Base-by-base conservation (phyloP, 129 eudicot genomes). In the Ambrosia artemisiifolia region DNA sequence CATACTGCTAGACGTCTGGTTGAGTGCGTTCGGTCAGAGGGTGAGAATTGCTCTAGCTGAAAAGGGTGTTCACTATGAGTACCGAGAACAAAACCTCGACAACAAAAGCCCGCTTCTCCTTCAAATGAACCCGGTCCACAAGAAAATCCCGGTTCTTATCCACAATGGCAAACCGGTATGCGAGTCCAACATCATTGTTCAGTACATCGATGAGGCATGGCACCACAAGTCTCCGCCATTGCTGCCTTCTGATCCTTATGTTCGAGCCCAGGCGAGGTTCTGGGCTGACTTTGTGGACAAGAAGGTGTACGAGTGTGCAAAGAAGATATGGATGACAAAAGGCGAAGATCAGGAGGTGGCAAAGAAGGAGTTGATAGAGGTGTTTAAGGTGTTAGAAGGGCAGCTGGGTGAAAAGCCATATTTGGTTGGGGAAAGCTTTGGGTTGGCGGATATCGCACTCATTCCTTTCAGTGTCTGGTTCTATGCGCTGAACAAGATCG, bases 161-260 rank as follows among this genome's bases (percentile, higher is more conserved):
- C 54, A 48, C 54, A 6, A 4, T 3, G 54, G 54, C 18, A 48
- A 48, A 48, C 54, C 54, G 7, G 5, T 48, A 48, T 49, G 54
- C 5, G 54, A 49, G n/a, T 49, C 54, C 18, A 49, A 49, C 54
- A n/a, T 49, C 19, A 49, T 49, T 14, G 54, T 49, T 13, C 54
- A 49, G 7, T 49, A 49, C 8, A 49, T 13, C 30, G 30, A 63
- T 8, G 32, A 17, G 28, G 32, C 28, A 1, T 24, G 28, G 28
- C 28, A 24, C 28, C 28, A 61, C 32, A 30, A 62, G 3, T 30
- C 61, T 60, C 63, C 75, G 0, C 63, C 72, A 2, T 42, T 78
- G 55, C 20, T 78, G 66, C 82, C 82, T 14, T 53, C 67, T 54
- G 77, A 78, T 57, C 80, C 80, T 46, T 76, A 68, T 69, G 75